Evolutionary conservation across 106 monocot genomes (phyloP).

Genomic region (Dioscorea zingiberensis): DNA sequence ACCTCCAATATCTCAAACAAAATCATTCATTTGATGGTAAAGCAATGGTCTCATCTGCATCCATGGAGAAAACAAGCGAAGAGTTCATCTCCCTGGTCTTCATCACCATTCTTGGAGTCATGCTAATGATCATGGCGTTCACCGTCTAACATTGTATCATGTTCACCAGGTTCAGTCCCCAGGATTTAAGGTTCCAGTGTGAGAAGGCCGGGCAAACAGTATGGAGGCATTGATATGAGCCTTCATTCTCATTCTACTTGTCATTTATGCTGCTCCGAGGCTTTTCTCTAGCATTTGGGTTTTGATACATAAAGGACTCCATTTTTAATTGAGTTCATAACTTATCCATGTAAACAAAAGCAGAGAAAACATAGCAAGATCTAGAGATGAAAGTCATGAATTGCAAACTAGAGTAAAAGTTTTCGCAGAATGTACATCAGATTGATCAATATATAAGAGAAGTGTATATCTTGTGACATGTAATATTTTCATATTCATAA

Average conservation of each 20-base stretch:
- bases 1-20: too few relatives aligned
- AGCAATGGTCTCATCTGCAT: too few relatives aligned
- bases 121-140: slow-evolving; percentile 2
- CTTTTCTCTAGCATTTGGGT: too few relatives aligned
- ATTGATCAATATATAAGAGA: not conserved
- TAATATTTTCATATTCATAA: not conserved
- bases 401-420: too few relatives aligned
- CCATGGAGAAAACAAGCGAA: slow-evolving; percentile 29
- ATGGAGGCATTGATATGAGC: slow-evolving; percentile 35
- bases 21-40: not conserved
- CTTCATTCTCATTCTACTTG: slow-evolving; percentile 22
- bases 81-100: not conserved
- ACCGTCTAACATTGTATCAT: slow-evolving; percentile 6
- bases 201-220: not conserved
- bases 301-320: too few relatives aligned
- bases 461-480: not conserved
- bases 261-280: slow-evolving; percentile 15
- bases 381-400: too few relatives aligned
- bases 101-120: slow-evolving; percentile 2
- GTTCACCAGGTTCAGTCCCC: not conserved
- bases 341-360: too few relatives aligned
- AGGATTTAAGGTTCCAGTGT: not conserved
- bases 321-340: too few relatives aligned
- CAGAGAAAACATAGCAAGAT: too few relatives aligned
- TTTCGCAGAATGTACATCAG: too few relatives aligned